A percentile compares a stretch with the other conserved stretches of the same genome.
Evolutionary conservation across 495 filamentous ascomycete species (phyloP).

Genomic region (Podospora didyma): DNA sequence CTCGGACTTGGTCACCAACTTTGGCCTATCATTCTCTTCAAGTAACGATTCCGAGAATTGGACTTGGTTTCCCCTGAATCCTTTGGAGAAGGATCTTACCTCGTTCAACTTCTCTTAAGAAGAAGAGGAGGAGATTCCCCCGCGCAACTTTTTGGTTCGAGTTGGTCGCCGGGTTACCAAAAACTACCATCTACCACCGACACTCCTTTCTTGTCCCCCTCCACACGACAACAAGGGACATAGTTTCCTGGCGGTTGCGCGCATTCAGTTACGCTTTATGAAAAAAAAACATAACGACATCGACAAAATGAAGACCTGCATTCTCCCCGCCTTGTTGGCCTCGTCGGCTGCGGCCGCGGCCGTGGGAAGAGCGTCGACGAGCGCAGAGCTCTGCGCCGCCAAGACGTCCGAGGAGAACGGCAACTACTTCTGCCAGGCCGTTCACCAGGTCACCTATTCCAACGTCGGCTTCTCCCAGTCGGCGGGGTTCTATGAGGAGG

Average conservation of each 20-base stretch:
- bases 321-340: conserved; percentile 5
- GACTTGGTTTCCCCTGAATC: no score
- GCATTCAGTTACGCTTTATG: neutral
- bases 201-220: neutral
- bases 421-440: conserved; percentile 54
- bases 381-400: conserved; percentile 12
- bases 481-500: conserved; percentile 53
- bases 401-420: conserved; percentile 24
- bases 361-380: neutral
- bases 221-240: neutral
- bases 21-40: no score
- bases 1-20: no score
- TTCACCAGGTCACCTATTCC: conserved; percentile 55
- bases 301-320: conserved; percentile 1
- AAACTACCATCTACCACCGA: neutral
- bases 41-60: no score
- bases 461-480: conserved; percentile 47
- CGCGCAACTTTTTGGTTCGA: no score
- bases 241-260: neutral
- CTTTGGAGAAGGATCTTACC: no score
- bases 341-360: neutral
- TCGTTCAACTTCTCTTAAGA: no score
- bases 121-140: no score
- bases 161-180: no score
- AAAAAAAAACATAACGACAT: neutral